phyloP scores from a whole-genome alignment of 257 asterid species.

The Hygrophila difformis region DNA sequence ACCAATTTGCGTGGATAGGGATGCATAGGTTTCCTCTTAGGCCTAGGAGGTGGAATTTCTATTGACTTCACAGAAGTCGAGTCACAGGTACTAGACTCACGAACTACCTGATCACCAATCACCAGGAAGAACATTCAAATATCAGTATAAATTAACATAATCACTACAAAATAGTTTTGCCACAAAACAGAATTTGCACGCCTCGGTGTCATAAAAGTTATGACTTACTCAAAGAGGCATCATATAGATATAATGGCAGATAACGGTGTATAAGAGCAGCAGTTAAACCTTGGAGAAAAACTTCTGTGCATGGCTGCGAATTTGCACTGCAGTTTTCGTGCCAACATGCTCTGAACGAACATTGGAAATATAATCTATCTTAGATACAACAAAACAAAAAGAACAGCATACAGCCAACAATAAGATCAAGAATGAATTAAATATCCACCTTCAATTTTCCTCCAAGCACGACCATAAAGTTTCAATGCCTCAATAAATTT shows the following conservation, averaged over 20 bases:
- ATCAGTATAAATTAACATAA: slow-evolving; percentile 4
- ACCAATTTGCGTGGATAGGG: slow-evolving; percentile 88
- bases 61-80: slow-evolving; percentile 37
- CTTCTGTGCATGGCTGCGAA: slow-evolving; percentile 97
- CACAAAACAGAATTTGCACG: slow-evolving; percentile 14
- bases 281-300: slow-evolving; percentile 92
- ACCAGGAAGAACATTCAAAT: neutral
- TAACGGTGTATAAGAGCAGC: slow-evolving; percentile 36
- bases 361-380: too few species aligned
- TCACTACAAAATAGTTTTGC: neutral
- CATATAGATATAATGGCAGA: slow-evolving; percentile 34
- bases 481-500: slow-evolving; percentile 86
- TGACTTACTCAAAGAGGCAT: slow-evolving; percentile 46
- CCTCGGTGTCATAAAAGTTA: slow-evolving; percentile 39
- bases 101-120: slow-evolving; percentile 56
- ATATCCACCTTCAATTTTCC: slow-evolving; percentile 75
- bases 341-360: slow-evolving; percentile 75
- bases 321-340: slow-evolving; percentile 92
- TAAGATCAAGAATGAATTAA: neutral
- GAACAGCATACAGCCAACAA: too few species aligned
- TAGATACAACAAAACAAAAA: too few species aligned
- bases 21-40: slow-evolving; percentile 88
- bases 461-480: slow-evolving; percentile 90
- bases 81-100: slow-evolving; percentile 50
- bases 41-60: slow-evolving; percentile 97